Evolutionary conservation across 139 green algal genomes (phyloP), one percentile per base, ranked within the genome.

Genomic region (Protoeuglena noctilucae): DNA sequence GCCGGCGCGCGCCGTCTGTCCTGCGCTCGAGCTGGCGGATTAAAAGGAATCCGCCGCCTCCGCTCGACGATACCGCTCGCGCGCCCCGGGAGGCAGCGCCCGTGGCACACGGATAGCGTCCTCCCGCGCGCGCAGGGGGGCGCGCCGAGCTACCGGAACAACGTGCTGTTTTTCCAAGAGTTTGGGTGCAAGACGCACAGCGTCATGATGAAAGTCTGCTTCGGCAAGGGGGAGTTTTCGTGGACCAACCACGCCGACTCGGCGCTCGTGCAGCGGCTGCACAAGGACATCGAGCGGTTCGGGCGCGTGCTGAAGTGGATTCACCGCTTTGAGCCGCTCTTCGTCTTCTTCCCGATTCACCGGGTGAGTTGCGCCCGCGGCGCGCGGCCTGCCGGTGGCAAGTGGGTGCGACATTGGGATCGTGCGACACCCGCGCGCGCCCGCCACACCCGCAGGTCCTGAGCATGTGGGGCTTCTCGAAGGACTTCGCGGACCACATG

Each of bases 201-300:
- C 0, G 64, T 86, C 19, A 46, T 73, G 30, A 72, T 86, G 43
- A 62, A 62, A 18, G 74, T 86, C 23, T 62, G 67, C 0, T 86
- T 86, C 61, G 77, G 77, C n/a, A 70, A 51, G 19, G 75, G 72
- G 0, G 58, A 64, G 3, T 58, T 55, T 29, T 64, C 74, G 19
- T 86, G 77, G 75, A 77, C 62, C 6, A 86, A 86, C 52, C 67
- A 84, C 76, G 67, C 62, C 30, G 50, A 60, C 21, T 70, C 47
- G 23, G 27, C 40, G 5, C 51, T 85, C 21, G 70, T 71, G 46
- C 25, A 39, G 21, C 45, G 51, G 21, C 53, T 80, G 34, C 29
- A 67, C 47, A 34, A 58, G 0, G 75, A 86, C 54, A 81, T 86
- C 22, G 58, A 50, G 12, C 49, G 56, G 23, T 86, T 86, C 57